These are phyloP conservation scores for Colletotrichum chrysophilum DNA, from an alignment of 2,329 filamentous ascomycete species.

Conservation along the genomic window DNA sequence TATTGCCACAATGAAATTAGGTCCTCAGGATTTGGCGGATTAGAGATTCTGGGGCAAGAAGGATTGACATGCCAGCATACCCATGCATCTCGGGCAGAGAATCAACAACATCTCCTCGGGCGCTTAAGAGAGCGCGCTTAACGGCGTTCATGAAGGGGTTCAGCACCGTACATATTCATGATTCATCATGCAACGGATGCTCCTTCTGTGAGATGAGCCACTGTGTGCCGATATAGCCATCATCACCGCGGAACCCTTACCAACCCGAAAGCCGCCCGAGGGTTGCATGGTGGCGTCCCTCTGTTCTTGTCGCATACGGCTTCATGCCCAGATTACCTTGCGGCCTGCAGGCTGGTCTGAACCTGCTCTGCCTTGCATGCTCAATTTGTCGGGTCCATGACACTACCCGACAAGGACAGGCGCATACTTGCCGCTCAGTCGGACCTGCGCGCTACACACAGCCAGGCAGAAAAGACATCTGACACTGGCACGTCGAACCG, in stretches of 20 bases:
- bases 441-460: neutral
- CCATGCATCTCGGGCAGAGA: neutral
- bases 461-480: neutral
- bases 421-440: neutral
- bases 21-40: neutral
- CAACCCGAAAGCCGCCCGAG: constrained; percentile 14
- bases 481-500: neutral
- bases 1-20: neutral
- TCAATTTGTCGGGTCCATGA: neutral
- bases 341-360: constrained; percentile 8
- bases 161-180: neutral
- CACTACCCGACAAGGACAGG: neutral
- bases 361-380: neutral
- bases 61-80: neutral
- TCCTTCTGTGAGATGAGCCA: neutral
- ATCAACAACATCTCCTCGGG: neutral
- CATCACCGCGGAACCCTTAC: neutral
- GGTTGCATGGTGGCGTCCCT: constrained; percentile 7
- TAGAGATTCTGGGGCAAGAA: neutral
- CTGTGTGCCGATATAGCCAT: constrained; percentile 7
- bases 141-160: neutral
- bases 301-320: neutral
- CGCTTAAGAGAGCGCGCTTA: neutral
- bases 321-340: neutral
- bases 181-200: neutral